A percentile compares a stretch with the other conserved stretches of the same genome.
Conservation (phyloP, 495 filamentous ascomycete genomes). For the Aspergillus leporis region DNA sequence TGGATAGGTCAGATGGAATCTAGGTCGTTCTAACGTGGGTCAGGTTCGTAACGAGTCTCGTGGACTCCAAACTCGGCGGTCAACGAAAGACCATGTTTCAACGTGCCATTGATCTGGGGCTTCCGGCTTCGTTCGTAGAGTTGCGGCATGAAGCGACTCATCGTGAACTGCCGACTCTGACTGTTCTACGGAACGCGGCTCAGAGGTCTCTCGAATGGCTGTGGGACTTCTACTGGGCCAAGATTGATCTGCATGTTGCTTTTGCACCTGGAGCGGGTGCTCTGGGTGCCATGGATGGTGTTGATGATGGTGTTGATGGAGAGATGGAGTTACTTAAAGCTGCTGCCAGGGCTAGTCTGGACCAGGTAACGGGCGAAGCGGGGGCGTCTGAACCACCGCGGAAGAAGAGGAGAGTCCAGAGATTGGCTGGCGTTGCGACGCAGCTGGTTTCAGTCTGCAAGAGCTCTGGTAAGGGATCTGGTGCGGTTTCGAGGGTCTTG, state of each 20-base stretch:
- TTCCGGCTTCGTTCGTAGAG: conserved; percentile 86
- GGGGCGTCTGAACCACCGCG: conserved; percentile 19
- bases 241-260: conserved; percentile 18
- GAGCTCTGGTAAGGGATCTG: conserved; percentile 18
- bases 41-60: conserved; percentile 88
- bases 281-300: background rate
- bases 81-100: conserved; percentile 77
- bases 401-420: conserved; percentile 37
- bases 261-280: background rate
- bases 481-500: conserved; percentile 29
- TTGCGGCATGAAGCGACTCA: conserved; percentile 88
- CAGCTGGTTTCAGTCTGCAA: conserved; percentile 34
- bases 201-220: conserved; percentile 77
- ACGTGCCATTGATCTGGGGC: conserved; percentile 69
- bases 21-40: conserved; percentile 3
- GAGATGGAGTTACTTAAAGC: conserved; percentile 20
- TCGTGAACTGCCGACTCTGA: conserved; percentile 75
- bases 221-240: conserved; percentile 82
- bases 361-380: conserved; percentile 16
- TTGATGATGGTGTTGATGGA: conserved; percentile 12
- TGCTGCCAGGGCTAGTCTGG: conserved; percentile 22
- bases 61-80: conserved; percentile 72
- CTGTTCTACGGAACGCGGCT: conserved; percentile 64
- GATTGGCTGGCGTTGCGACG: conserved; percentile 24
- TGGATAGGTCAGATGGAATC: background rate